Percentiles rank a stretch among this genome's conserved stretches.
Conservation (phyloP, 2,329 filamentous ascomycete genomes). For the Penicillium vulpinum region DNA sequence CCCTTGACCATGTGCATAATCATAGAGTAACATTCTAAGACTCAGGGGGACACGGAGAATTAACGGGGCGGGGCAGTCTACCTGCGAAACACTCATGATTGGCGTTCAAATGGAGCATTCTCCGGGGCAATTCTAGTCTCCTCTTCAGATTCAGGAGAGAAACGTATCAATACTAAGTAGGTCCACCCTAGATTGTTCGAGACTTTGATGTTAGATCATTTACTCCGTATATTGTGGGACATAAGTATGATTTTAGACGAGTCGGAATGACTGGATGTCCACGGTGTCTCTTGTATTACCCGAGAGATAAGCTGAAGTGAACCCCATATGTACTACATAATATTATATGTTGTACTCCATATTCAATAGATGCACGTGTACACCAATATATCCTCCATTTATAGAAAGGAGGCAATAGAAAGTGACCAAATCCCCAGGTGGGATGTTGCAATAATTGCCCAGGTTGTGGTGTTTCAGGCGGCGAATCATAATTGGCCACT, state of each 20-base stretch:
- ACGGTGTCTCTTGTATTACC: not conserved
- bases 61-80: not conserved
- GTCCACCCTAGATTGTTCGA: slow-evolving; percentile 6
- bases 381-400: not conserved
- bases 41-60: slow-evolving; percentile 9
- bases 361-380: not conserved
- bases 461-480: not conserved
- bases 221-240: not conserved
- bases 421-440: not conserved
- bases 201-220: not conserved
- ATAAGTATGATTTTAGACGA: not conserved
- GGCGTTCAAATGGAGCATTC: slow-evolving; percentile 3
- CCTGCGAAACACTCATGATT: not conserved
- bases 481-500: not conserved
- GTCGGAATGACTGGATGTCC: not conserved
- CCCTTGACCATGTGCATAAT: not conserved
- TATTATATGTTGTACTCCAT: not conserved
- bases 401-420: not conserved
- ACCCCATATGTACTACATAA: too few species aligned
- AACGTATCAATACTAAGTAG: not conserved
- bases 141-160: not conserved
- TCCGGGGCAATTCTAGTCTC: not conserved
- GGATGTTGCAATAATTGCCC: too few species aligned
- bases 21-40: not conserved
- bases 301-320: not conserved